phyloP scores from a whole-genome alignment of 192 early-diverging fungal species.

The Podila epigama region DNA sequence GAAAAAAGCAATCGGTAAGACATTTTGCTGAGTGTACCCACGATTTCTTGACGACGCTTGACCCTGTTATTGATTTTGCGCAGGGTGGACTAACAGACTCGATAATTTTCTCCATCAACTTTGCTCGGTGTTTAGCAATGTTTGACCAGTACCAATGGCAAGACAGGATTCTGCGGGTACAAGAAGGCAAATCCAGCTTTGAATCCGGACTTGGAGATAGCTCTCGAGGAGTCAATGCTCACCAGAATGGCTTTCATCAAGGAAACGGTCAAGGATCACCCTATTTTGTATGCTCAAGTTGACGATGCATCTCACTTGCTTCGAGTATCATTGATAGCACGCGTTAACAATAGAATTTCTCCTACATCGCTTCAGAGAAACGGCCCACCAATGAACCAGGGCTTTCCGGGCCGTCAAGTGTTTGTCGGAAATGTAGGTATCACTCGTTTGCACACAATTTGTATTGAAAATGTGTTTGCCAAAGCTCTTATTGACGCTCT shows the following conservation, averaged over 20 bases:
- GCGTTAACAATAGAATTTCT: background rate
- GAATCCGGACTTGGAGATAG: conserved; percentile 37
- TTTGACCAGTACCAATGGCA: conserved; percentile 77
- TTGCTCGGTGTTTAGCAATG: conserved; percentile 36
- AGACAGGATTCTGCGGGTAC: conserved; percentile 75
- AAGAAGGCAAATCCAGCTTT: conserved; percentile 68
- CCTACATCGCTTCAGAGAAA: conserved; percentile 12
- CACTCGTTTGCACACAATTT: background rate
- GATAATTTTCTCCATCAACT: no score
- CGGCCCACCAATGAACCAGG: conserved; percentile 18
- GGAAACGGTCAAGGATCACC: conserved; percentile 3
- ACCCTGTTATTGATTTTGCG: background rate
- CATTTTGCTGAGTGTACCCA: background rate
- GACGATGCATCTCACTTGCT: background rate
- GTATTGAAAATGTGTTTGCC: background rate
- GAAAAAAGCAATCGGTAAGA: conserved; percentile 66
- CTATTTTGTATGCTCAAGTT: conserved; percentile 10
- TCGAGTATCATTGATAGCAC: background rate
- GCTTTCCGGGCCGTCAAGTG: conserved; percentile 54
- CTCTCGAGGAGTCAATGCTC: conserved; percentile 15
- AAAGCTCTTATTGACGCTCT: conserved; percentile 3
- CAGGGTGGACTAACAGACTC: no score
- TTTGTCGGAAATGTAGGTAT: conserved; percentile 81
- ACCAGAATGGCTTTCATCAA: conserved; percentile 5
- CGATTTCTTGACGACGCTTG: background rate